phyloP scores from a whole-genome alignment of 1,284 basidiomycete species.

The Malassezia dermatis region DNA sequence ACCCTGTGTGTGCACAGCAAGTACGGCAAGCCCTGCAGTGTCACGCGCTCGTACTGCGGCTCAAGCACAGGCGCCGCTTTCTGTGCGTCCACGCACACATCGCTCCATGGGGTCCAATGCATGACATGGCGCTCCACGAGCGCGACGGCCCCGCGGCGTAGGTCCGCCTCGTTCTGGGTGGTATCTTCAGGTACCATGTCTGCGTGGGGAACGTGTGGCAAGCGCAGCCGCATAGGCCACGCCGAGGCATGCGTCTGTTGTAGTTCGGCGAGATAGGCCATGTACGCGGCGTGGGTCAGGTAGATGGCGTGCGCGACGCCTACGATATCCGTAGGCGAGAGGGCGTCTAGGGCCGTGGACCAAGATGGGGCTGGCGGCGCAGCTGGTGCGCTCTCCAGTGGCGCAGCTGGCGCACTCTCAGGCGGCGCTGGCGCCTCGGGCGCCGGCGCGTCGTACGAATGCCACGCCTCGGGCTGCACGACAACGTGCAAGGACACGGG shows the following conservation, averaged over 20 bases:
- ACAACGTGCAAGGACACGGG: conserved; percentile 32
- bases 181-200: not conserved
- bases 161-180: not conserved
- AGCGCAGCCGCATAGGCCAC: not conserved
- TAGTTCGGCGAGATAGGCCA: not conserved
- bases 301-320: not conserved
- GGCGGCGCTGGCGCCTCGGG: not conserved
- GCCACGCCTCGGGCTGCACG: conserved; percentile 40
- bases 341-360: not conserved
- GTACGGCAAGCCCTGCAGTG: conserved; percentile 23
- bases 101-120: conserved; percentile 8
- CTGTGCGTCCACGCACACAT: not conserved
- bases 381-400: not conserved
- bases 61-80: not conserved
- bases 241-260: not conserved
- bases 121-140: conserved; percentile 8
- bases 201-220: not conserved
- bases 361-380: not conserved
- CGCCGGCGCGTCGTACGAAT: not conserved
- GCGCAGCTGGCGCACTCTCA: not conserved
- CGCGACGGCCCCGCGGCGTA: not conserved
- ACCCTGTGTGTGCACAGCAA: conserved; percentile 13
- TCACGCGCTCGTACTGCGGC: conserved; percentile 20
- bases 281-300: conserved; percentile 4
- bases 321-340: not conserved